Base-by-base conservation (phyloP, 2,329 filamentous ascomycete species). In the Aulographum hederae region DNA sequence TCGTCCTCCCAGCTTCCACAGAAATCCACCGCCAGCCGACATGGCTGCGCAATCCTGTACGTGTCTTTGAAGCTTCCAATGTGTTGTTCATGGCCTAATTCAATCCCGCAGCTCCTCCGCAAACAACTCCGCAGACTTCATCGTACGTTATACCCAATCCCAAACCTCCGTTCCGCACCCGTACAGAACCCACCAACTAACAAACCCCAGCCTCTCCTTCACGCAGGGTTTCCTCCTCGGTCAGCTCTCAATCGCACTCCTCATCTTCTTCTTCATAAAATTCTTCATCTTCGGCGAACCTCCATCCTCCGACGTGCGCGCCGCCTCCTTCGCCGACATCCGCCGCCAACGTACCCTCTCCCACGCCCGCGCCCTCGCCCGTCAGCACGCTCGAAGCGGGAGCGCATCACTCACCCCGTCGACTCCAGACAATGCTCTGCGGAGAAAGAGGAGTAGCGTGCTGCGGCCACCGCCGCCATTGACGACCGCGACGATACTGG, bases 251-350 rank as follows among this genome's bases (percentile, higher is more conserved):
- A 79, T 98, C 28, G 80, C 93, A 11, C 61, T 95, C 16, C 66
- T 98, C 25, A 72, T 98, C 38, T 85, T 84, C 40, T 81, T 78
- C 42, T 95, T 98, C 57, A 95, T 98, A 56, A 93, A 93, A 52
- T 98, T 94, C 69, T 98, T 98, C 68, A 95, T 98, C 48, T 95
- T 98, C 50, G 89, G 89, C 44, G 89, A 95, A 49, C 73, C 82
- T 4, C 82, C 84, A 1, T 82, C 79, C 2, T 67, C 82, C 38
- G 84, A 92, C 39, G 73, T 77, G 33, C 80, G 78, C 14, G 80
- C 82, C 10, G 66, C 80, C 5, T 61, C 78, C 27, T 72, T 78
- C 41, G 80, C 78, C 35, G 75, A 76, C 8, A 74, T 82, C 42
- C 71, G 80, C 17, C 71, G 75, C 36, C 72, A 76, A 32, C 65